Conservation (phyloP, 306 rosid species). For the Quercus rubra region DNA sequence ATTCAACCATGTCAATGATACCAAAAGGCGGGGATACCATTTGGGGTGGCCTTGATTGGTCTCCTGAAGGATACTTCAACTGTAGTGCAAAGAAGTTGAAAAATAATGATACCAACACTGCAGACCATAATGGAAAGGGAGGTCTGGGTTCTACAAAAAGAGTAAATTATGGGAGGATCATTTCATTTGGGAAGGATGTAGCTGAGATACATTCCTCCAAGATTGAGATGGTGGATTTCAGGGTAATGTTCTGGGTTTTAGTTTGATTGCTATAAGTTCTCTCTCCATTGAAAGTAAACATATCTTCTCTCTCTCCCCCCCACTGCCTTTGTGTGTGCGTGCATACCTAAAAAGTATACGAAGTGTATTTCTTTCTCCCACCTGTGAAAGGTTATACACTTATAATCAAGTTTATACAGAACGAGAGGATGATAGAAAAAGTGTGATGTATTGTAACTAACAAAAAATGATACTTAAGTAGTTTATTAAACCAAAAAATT, state of each 20-base stretch:
- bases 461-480: neutral
- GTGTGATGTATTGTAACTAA: neutral
- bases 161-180: constrained; percentile 62
- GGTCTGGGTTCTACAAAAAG: constrained; percentile 12
- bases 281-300: neutral
- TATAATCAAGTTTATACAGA: neutral
- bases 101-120: constrained; percentile 34
- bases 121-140: constrained; percentile 25
- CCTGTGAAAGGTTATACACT: neutral
- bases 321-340: neutral
- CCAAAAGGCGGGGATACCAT: constrained; percentile 84
- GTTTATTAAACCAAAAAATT: neutral
- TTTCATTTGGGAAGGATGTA: constrained; percentile 68
- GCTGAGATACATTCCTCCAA: constrained; percentile 56
- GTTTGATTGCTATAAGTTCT: neutral
- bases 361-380: neutral
- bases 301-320: neutral
- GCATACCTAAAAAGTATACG: neutral
- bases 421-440: neutral
- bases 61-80: constrained; percentile 58
- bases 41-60: constrained; percentile 89
- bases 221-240: constrained; percentile 65
- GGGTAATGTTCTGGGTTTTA: constrained; percentile 44
- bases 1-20: constrained; percentile 87
- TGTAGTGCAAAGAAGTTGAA: constrained; percentile 56